Conservation (phyloP, 768 basidiomycete genomes). For the Pisolithus albus region DNA sequence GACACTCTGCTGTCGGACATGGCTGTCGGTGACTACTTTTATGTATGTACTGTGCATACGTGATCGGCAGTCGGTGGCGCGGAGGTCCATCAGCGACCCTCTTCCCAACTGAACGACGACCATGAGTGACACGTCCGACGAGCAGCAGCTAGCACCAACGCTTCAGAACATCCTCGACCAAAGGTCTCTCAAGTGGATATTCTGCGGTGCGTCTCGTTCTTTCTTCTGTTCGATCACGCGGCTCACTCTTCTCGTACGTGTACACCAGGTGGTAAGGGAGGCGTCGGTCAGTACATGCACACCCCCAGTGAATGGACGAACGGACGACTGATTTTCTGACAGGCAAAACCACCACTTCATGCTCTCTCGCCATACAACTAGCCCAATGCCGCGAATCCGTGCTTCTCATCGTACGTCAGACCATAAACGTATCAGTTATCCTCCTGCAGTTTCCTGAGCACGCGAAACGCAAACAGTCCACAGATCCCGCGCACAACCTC, state of each 20-base stretch:
- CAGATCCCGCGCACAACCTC: slow-evolving; percentile 99
- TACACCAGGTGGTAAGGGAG: slow-evolving; percentile 87
- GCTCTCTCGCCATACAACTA: slow-evolving; percentile 94
- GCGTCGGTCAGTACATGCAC: slow-evolving; percentile 68
- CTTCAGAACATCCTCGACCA: slow-evolving; percentile 95
- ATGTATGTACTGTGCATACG: too few relatives aligned
- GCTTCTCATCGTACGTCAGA: slow-evolving; percentile 75
- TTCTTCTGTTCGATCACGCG: slow-evolving; percentile 2
- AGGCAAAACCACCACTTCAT: slow-evolving; percentile 99
- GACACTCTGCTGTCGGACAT: slow-evolving; percentile 25
- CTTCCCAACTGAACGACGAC: slow-evolving; percentile 1
- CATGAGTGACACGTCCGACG: slow-evolving; percentile 9
- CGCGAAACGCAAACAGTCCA: slow-evolving; percentile 53
- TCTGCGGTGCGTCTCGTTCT: slow-evolving; percentile 67
- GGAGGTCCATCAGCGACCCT: too few relatives aligned
- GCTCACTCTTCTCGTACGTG: slow-evolving; percentile 3
- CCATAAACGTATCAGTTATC: background rate
- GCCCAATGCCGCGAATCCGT: slow-evolving; percentile 91
- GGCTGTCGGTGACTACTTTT: background rate
- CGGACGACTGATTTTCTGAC: slow-evolving; percentile 1
- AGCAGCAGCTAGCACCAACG: slow-evolving; percentile 55
- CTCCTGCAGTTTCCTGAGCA: background rate
- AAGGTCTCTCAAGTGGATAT: slow-evolving; percentile 93
- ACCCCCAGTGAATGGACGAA: background rate
- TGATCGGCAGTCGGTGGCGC: too few relatives aligned